Conservation (phyloP, 768 basidiomycete genomes). For the Daedalea quercina region DNA sequence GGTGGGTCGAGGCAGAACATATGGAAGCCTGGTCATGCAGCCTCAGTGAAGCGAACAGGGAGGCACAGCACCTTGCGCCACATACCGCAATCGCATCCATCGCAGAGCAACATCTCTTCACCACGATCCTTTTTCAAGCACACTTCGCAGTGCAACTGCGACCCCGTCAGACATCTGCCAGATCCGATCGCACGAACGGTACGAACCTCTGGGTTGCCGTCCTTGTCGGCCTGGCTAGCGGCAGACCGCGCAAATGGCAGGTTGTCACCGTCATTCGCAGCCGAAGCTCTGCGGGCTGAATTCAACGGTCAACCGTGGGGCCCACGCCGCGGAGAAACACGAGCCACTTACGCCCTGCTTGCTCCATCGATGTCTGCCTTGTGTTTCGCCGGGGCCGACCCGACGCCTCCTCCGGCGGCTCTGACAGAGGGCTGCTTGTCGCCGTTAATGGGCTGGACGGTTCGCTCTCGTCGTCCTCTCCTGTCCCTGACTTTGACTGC, state of each 20-base stretch:
- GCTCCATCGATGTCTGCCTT: constrained; percentile 48
- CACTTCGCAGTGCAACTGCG: constrained; percentile 84
- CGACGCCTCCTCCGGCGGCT: constrained; percentile 65
- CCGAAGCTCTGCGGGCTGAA: neutral
- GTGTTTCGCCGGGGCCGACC: constrained; percentile 44
- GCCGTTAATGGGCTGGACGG: constrained; percentile 74
- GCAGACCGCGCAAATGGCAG: neutral
- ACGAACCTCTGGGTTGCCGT: constrained; percentile 4
- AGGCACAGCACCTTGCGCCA: neutral
- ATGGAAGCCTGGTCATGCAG: constrained; percentile 67
- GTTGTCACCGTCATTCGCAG: neutral
- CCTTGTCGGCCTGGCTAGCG: neutral
- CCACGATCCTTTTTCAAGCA: constrained; percentile 86
- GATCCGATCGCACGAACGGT: neutral
- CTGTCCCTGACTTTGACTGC: neutral
- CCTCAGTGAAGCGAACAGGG: neutral
- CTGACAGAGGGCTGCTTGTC: constrained; percentile 72
- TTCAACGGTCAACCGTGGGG: neutral
- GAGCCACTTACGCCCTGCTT: constrained; percentile 17
- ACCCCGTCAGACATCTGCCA: neutral
- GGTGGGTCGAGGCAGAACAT: constrained; percentile 96
- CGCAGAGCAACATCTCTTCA: constrained; percentile 88
- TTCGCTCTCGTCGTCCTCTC: constrained; percentile 43
- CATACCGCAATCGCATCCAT: constrained; percentile 77
- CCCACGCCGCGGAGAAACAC: neutral